A percentile compares a stretch with the other conserved stretches of the same genome.
Conservation (phyloP, 495 filamentous ascomycete genomes). For the Annulohypoxylon moriforme region DNA sequence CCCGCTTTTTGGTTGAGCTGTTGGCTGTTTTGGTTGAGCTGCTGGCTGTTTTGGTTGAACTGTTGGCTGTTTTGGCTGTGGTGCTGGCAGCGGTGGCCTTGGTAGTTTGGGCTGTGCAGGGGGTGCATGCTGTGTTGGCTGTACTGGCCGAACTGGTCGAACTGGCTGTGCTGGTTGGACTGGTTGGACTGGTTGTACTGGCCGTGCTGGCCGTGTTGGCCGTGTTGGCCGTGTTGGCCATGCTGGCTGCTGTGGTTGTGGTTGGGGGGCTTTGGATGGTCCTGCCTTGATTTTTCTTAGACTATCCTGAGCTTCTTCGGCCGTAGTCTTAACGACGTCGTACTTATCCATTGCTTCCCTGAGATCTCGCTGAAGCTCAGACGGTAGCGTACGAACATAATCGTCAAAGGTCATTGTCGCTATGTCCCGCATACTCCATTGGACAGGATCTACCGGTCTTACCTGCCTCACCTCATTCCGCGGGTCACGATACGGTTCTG, state of each 20-base stretch:
- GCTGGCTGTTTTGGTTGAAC: no score
- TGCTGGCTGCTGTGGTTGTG: no score
- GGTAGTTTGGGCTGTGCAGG: not conserved
- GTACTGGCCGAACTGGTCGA: not conserved
- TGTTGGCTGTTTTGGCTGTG: no score
- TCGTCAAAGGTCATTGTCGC: not conserved
- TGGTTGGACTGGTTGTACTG: no score
- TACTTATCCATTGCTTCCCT: not conserved
- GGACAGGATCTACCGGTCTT: not conserved
- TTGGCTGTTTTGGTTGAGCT: no score
- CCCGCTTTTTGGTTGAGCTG: no score
- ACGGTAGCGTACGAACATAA: not conserved
- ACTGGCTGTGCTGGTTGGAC: not conserved
- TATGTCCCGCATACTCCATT: not conserved
- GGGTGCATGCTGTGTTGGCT: not conserved
- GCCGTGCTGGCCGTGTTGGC: no score
- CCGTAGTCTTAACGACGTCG: not conserved
- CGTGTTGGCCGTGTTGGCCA: no score
- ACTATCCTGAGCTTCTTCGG: no score
- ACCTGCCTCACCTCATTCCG: not conserved
- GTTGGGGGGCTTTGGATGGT: no score
- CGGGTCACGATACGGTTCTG: not conserved
- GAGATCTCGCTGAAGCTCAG: not conserved
- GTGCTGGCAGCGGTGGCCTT: not conserved
- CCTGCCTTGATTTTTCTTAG: no score